Percentiles rank a stretch among this genome's conserved stretches.
These are phyloP conservation scores for Lonicera japonica DNA, from an alignment of 129 eudicot species.

Conservation along the genomic window DNA sequence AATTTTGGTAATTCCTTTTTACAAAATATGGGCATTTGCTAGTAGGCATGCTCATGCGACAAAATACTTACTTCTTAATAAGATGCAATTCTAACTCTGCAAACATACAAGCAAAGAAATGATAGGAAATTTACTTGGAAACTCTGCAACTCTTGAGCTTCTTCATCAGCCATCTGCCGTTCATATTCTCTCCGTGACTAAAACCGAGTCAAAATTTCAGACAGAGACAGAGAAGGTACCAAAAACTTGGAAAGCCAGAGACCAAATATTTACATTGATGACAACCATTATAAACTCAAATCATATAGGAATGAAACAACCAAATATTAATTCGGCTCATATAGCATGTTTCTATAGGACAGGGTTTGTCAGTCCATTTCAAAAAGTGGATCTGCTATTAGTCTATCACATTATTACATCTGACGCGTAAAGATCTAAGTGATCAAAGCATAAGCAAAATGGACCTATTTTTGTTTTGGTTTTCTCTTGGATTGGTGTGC, in stretches of 20 bases:
- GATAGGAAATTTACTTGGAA: slow-evolving; percentile 49
- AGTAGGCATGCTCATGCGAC: no score
- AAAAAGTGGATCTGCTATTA: no score
- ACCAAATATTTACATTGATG: not conserved
- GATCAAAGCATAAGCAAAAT: no score
- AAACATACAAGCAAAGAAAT: slow-evolving; percentile 1
- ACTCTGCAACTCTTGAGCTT: slow-evolving; percentile 62
- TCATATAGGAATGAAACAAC: not conserved
- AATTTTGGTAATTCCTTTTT: no score
- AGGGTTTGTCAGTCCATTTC: not conserved
- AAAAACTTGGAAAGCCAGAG: not conserved
- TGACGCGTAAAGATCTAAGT: no score
- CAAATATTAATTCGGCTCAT: not conserved
- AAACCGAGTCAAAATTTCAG: slow-evolving; percentile 21
- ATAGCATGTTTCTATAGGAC: not conserved
- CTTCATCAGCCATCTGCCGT: slow-evolving; percentile 73
- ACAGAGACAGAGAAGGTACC: not conserved
- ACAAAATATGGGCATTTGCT: no score
- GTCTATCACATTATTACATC: no score
- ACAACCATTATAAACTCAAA: slow-evolving; percentile 7
- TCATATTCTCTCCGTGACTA: slow-evolving; percentile 93
- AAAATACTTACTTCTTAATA: no score
- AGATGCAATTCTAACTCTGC: no score
- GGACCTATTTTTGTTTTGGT: no score
- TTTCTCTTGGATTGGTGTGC: no score